These are phyloP conservation scores for Leptodontidium sp. DNA, from an alignment of 2,329 filamentous ascomycete species.

Conservation along the genomic window DNA sequence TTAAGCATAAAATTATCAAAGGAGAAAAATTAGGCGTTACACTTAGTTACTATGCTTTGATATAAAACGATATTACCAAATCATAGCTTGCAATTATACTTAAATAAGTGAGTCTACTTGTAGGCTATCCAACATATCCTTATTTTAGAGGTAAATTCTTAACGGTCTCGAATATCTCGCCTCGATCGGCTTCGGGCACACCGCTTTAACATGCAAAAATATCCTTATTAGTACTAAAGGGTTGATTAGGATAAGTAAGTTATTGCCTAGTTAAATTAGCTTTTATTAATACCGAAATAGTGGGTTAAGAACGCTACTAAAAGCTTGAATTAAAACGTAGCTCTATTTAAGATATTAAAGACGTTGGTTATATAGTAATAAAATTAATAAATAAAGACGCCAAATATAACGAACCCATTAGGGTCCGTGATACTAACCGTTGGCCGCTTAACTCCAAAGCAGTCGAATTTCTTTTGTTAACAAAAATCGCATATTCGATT, in stretches of 20 bases:
- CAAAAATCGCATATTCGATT: slow-evolving; percentile 12
- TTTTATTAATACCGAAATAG: slow-evolving; percentile 24
- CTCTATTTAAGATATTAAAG: slow-evolving; percentile 28
- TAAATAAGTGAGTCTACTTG: slow-evolving; percentile 21
- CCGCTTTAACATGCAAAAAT: slow-evolving; percentile 25
- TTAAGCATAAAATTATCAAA: slow-evolving; percentile 28
- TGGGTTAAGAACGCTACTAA: slow-evolving; percentile 25
- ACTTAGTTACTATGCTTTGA: slow-evolving; percentile 28
- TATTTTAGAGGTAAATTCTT: slow-evolving; percentile 20
- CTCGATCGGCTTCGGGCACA: slow-evolving; percentile 22
- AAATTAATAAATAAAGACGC: slow-evolving; percentile 29
- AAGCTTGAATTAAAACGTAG: slow-evolving; percentile 14
- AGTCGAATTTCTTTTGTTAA: slow-evolving; percentile 26
- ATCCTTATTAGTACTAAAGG: slow-evolving; percentile 31
- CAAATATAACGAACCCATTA: slow-evolving; percentile 21
- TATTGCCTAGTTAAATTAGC: slow-evolving; percentile 8
- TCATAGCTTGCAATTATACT: slow-evolving; percentile 23
- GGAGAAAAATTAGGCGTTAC: slow-evolving; percentile 8
- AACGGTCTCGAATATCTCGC: slow-evolving; percentile 26
- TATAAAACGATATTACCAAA: slow-evolving; percentile 16
- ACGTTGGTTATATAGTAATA: slow-evolving; percentile 29
- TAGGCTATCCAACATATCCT: background rate
- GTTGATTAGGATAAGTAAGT: slow-evolving; percentile 26
- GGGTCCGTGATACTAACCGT: slow-evolving; percentile 16
- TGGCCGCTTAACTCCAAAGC: slow-evolving; percentile 21